Evolutionary conservation across 306 rosid species (phyloP).

Genomic region (Prunus dulcis): DNA sequence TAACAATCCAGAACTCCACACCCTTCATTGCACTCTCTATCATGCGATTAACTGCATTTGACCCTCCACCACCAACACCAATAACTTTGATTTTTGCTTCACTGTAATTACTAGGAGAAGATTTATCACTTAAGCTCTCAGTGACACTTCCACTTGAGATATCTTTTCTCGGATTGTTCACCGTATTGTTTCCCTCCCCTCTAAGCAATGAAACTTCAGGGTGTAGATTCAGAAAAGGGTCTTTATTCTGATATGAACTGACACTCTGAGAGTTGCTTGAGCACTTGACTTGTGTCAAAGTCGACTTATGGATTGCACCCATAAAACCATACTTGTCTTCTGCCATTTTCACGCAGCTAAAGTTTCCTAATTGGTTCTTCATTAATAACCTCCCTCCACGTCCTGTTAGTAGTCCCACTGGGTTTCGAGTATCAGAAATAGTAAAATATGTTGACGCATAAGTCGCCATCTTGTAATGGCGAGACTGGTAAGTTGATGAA

Average conservation of each 20-base stretch:
- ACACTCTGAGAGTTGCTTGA: constrained; percentile 57
- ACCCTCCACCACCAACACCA: constrained; percentile 98
- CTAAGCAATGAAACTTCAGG: constrained; percentile 95
- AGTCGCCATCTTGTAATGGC: constrained; percentile 52
- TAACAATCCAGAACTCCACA: constrained; percentile 94
- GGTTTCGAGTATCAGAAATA: constrained; percentile 56
- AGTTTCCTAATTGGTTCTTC: constrained; percentile 42
- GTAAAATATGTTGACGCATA: constrained; percentile 46
- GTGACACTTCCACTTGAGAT: constrained; percentile 40
- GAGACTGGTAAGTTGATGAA: constrained; percentile 13
- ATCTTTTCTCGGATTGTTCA: constrained; percentile 59
- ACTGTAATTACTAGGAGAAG: constrained; percentile 49
- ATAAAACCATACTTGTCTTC: constrained; percentile 42
- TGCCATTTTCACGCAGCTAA: constrained; percentile 32
- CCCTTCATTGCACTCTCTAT: constrained; percentile 97
- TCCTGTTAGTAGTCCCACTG: constrained; percentile 48
- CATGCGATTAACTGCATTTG: constrained; percentile 97
- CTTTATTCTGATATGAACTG: constrained; percentile 53
- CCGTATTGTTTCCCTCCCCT: constrained; percentile 59
- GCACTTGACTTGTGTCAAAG: constrained; percentile 48
- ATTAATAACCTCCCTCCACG: constrained; percentile 48
- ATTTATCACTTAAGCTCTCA: constrained; percentile 48
- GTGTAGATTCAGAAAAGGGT: constrained; percentile 88
- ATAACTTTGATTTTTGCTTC: constrained; percentile 87
- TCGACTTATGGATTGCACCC: constrained; percentile 42